Conservation (phyloP, 1,284 basidiomycete species). For the Rhizopogon parksii region DNA sequence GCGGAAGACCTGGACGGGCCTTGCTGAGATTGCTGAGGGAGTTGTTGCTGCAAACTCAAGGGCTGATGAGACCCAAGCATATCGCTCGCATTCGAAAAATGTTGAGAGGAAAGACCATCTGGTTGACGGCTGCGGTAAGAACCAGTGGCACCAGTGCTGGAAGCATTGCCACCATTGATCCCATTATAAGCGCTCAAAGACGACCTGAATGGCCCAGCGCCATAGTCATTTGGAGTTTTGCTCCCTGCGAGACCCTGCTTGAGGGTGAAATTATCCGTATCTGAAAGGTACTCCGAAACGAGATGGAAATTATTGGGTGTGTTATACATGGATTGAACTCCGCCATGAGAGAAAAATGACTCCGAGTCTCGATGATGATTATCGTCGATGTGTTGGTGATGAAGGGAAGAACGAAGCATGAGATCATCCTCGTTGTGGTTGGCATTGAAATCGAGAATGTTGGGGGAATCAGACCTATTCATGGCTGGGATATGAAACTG, state of each 20-base stretch:
- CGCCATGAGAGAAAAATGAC: conserved; percentile 23
- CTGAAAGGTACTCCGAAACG: conserved; percentile 33
- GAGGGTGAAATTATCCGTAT: conserved; percentile 34
- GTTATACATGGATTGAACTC: conserved; percentile 40
- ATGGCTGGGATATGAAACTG: conserved; percentile 43
- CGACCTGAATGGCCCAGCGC: conserved; percentile 28
- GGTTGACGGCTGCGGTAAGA: conserved; percentile 29
- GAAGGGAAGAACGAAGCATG: conserved; percentile 29
- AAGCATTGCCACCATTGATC: conserved; percentile 19
- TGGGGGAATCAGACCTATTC: conserved; percentile 48
- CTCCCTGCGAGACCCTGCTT: conserved; percentile 32
- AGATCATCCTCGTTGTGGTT: conserved; percentile 32
- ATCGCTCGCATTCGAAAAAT: conserved; percentile 21
- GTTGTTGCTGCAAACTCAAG: conserved; percentile 28
- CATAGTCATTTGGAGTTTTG: conserved; percentile 35
- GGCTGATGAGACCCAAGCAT: conserved; percentile 19
- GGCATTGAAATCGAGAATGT: conserved; percentile 28
- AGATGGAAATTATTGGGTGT: conserved; percentile 34
- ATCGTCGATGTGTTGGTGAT: conserved; percentile 29
- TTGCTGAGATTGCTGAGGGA: conserved; percentile 33
- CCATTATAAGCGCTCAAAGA: conserved; percentile 32
- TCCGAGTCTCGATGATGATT: conserved; percentile 25
- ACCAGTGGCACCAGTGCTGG: conserved; percentile 20
- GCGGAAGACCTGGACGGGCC: conserved; percentile 16
- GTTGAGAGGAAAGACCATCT: conserved; percentile 20